Conservation (phyloP, 2,329 filamentous ascomycete species). For the Corynespora cassiicola region DNA sequence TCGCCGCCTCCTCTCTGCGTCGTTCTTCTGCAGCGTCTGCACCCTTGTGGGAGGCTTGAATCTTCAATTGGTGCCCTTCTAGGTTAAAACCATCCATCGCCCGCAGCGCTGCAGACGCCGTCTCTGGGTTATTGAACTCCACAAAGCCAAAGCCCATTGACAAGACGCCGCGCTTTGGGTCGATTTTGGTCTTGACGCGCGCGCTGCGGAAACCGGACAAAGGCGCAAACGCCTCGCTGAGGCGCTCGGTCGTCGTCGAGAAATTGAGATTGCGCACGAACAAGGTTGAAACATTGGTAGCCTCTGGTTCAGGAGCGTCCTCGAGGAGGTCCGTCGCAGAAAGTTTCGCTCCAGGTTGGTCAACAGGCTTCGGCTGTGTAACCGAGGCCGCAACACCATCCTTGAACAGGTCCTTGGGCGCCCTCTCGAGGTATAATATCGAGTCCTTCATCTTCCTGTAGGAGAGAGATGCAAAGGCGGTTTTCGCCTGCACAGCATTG, state of each 20-base stretch:
- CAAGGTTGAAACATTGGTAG: constrained; percentile 75
- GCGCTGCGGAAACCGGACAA: constrained; percentile 90
- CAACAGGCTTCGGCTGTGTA: constrained; percentile 39
- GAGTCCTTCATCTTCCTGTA: constrained; percentile 92
- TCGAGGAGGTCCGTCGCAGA: constrained; percentile 74
- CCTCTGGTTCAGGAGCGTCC: constrained; percentile 59
- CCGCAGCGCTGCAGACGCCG: constrained; percentile 79
- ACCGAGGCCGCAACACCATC: constrained; percentile 36
- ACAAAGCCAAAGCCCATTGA: constrained; percentile 98
- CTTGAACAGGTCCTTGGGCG: constrained; percentile 80
- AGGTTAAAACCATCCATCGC: constrained; percentile 89
- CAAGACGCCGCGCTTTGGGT: constrained; percentile 88
- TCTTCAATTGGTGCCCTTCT: constrained; percentile 84
- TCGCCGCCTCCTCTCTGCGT: constrained; percentile 80
- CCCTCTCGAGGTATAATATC: constrained; percentile 92
- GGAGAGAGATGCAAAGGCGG: constrained; percentile 83
- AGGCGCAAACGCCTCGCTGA: constrained; percentile 79
- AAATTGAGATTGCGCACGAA: constrained; percentile 97
- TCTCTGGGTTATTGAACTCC: constrained; percentile 79
- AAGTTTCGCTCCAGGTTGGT: constrained; percentile 57
- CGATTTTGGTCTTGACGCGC: constrained; percentile 88
- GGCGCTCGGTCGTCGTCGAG: constrained; percentile 76
- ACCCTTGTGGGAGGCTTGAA: constrained; percentile 87
- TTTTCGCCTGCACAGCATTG: constrained; percentile 77
- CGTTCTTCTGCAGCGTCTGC: constrained; percentile 87